Percentiles rank a stretch among this genome's conserved stretches.
phyloP scores from a whole-genome alignment of 257 asterid genomes.

The Capsicum chinense region DNA sequence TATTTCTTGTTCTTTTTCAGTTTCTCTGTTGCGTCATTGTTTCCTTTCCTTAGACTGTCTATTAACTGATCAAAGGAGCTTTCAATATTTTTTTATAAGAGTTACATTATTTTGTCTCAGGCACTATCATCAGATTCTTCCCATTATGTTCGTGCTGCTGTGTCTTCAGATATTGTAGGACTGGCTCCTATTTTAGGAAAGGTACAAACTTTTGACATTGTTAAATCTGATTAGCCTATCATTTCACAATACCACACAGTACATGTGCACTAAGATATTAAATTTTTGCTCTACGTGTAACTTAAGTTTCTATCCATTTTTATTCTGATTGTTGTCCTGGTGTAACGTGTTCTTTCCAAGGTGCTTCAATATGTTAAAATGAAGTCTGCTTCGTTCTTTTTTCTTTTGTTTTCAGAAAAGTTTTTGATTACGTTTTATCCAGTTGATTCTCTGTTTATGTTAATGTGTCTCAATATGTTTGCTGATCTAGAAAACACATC shows the following conservation, averaged over 20 bases:
- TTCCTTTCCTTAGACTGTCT: neutral
- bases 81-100: neutral
- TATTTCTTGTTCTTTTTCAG: neutral
- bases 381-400: neutral
- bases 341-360: neutral
- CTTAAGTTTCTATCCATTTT: neutral
- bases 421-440: neutral
- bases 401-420: neutral
- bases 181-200: conserved; percentile 47
- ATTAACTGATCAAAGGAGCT: neutral
- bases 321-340: neutral
- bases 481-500: neutral
- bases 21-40: neutral
- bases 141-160: conserved; percentile 46
- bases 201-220: conserved; percentile 30
- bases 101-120: conserved; percentile 28
- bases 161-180: conserved; percentile 51
- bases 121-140: conserved; percentile 43
- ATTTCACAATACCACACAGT: neutral
- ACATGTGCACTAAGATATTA: neutral
- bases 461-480: conserved; percentile 8
- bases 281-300: neutral
- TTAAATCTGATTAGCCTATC: neutral
- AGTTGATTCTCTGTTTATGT: neutral
- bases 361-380: neutral